These are phyloP conservation scores for Starmerella ratchasimensis DNA, from an alignment of 805 yeast genomes.

Conservation along the genomic window DNA sequence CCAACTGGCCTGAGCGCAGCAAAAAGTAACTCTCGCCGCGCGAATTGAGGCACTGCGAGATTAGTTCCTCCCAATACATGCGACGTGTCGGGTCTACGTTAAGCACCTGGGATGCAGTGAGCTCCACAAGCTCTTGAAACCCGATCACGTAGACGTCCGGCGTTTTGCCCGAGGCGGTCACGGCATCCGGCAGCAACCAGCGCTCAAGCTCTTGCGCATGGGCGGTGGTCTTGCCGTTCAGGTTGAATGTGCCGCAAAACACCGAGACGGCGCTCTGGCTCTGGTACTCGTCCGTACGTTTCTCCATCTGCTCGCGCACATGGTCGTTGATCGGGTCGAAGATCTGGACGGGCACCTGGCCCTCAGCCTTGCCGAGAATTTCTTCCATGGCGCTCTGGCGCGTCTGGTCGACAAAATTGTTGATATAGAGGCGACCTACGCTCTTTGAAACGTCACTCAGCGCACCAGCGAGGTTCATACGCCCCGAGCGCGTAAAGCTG, in stretches of 20 bases:
- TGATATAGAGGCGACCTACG: conserved; percentile 86
- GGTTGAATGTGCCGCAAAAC: conserved; percentile 75
- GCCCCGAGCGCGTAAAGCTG: conserved; percentile 86
- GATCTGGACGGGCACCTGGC: conserved; percentile 54
- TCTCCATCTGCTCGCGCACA: conserved; percentile 51
- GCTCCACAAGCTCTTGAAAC: conserved; percentile 84
- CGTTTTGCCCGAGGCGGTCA: conserved; percentile 19
- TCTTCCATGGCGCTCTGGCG: conserved; percentile 84
- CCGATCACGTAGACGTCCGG: conserved; percentile 87
- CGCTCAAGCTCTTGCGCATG: conserved; percentile 37
- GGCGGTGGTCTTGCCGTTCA: conserved; percentile 53
- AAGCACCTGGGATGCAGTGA: conserved; percentile 80
- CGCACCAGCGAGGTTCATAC: conserved; percentile 94
- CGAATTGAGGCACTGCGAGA: conserved; percentile 48
- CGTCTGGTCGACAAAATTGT: conserved; percentile 84
- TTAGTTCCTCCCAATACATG: conserved; percentile 60
- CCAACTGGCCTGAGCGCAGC: conserved; percentile 75
- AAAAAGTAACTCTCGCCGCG: conserved; percentile 42
- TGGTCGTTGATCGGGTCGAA: conserved; percentile 83
- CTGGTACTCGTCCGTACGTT: conserved; percentile 41
- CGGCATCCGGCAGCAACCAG: conserved; percentile 65
- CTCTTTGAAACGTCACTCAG: conserved; percentile 94
- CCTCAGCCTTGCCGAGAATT: conserved; percentile 65
- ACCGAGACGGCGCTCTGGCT: conserved; percentile 45
- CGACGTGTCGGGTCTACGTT: conserved; percentile 74